Percentiles rank a stretch among this genome's conserved stretches.
Evolutionary conservation across 106 monocot species (phyloP).

Genomic region (Chionographis japonica): DNA sequence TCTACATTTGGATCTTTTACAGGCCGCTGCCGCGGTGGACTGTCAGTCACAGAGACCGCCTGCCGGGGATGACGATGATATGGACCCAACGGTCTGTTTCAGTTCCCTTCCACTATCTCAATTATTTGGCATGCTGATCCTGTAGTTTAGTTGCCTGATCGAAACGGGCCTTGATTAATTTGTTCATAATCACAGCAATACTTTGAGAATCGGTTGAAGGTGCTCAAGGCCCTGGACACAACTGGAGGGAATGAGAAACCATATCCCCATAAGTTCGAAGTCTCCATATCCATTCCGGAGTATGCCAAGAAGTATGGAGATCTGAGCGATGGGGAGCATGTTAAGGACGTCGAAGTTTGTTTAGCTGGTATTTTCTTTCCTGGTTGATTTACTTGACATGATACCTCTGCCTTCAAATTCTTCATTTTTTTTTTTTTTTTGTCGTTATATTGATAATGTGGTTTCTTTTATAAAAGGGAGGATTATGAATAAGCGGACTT

Average conservation of each 20-base stretch:
- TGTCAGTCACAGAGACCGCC: conserved; percentile 28
- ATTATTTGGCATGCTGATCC: not conserved
- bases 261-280: conserved; percentile 91
- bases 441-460: not conserved
- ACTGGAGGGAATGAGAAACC: conserved; percentile 38
- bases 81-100: conserved; percentile 73
- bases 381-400: too few relatives aligned
- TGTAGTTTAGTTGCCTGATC: not conserved
- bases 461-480: conserved; percentile 40
- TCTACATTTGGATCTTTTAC: not conserved
- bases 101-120: not conserved
- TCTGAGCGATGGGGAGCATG: conserved; percentile 64
- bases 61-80: conserved; percentile 68
- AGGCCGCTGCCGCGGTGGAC: conserved; percentile 22
- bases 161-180: not conserved
- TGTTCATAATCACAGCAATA: conserved; percentile 56
- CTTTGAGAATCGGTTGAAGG: conserved; percentile 76
- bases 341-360: conserved; percentile 54
- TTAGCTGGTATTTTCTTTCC: conserved; percentile 52
- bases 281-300: conserved; percentile 40
- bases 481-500: conserved; percentile 79
- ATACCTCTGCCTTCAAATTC: too few relatives aligned
- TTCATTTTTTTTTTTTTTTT: too few relatives aligned
- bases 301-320: conserved; percentile 51
- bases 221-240: conserved; percentile 39